Base-by-base conservation (phyloP, 202 grass and related monocot genomes). In the Panicum virgatum region DNA sequence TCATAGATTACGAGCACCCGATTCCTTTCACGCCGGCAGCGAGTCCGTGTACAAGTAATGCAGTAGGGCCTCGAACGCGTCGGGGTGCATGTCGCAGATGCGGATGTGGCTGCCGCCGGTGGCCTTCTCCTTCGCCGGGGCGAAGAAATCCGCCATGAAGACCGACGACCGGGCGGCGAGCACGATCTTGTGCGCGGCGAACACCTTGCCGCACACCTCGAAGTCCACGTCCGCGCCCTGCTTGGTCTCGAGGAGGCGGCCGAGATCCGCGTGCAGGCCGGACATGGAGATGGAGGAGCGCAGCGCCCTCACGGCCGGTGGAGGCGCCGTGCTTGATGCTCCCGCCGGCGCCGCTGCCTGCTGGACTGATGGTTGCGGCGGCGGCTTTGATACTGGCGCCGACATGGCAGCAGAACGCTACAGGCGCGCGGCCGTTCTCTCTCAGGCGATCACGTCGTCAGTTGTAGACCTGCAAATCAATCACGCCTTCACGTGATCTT, bases 81-180 rank as follows among this genome's bases (percentile, higher is more conserved):
- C 44, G 0, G 48, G 32, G 15, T 20, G 5, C 64, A 80, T 58
- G 64, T 57, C 50, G 2, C 25, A 3, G 36, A 69, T 7, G n/a
- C 45, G 26, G 18, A 66, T 11, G 63, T 42, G 54, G 29, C 30
- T 30, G n/a, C n/a, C n/a, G 30, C 32, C 5, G n/a, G n/a, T 27
- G 47, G 2, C 30, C 34, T 68, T 10, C 34, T 80, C 46, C 34
- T 43, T 80, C 7, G 27, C 23, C 6, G 32, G 34, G 9, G 47
- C 62, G 34, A 53, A 80, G 77, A 80, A 54, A 1, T 54, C 77
- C n/a, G 9, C 36, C 62, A 20, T 66, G 77, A 80, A 68, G 1
- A 56, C 77, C 34, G 77, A 9, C 15, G 77, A 80, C 9, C 63
- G 47, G 13, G 77, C 77, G 20, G 77, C 62, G 47, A 80, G 77